These are phyloP conservation scores for Neurospora africana DNA, from an alignment of 495 filamentous ascomycete species.

Conservation along the genomic window DNA sequence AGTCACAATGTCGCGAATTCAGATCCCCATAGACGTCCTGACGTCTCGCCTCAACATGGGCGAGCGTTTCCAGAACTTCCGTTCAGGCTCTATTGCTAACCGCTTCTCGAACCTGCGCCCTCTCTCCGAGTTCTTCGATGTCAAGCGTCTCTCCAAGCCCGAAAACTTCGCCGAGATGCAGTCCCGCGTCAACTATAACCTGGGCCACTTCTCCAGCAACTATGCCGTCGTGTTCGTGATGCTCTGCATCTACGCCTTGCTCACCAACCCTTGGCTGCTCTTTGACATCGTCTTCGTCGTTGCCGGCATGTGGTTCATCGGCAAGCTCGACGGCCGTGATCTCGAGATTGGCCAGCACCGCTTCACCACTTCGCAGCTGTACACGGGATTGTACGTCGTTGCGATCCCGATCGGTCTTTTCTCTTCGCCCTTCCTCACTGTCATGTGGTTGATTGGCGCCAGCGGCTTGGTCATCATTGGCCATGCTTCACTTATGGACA, in stretches of 20 bases:
- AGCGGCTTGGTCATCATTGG: conserved; percentile 84
- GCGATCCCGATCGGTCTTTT: conserved; percentile 72
- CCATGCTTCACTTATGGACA: conserved; percentile 93
- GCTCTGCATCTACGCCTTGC: conserved; percentile 87
- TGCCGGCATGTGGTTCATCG: conserved; percentile 79
- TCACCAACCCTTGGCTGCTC: conserved; percentile 72
- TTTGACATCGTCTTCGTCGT: conserved; percentile 86
- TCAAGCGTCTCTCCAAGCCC: conserved; percentile 92
- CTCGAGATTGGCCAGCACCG: conserved; percentile 72
- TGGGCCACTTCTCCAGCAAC: conserved; percentile 96
- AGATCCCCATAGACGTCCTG: conserved; percentile 81
- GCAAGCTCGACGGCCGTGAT: conserved; percentile 76
- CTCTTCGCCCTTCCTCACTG: conserved; percentile 68
- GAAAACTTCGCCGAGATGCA: conserved; percentile 83
- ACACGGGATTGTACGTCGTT: conserved; percentile 74
- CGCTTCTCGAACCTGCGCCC: conserved; percentile 91
- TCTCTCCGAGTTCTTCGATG: conserved; percentile 84
- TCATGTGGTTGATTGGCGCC: conserved; percentile 92
- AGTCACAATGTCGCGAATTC: conserved; percentile 66
- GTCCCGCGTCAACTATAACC: conserved; percentile 93
- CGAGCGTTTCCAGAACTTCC: conserved; percentile 61
- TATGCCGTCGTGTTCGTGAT: conserved; percentile 89
- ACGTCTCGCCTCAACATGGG: conserved; percentile 81
- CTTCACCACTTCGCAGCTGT: conserved; percentile 87
- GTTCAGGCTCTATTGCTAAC: conserved; percentile 61